These are phyloP conservation scores for Penicillium paradoxum DNA, from an alignment of 495 filamentous ascomycete species.

Conservation along the genomic window DNA sequence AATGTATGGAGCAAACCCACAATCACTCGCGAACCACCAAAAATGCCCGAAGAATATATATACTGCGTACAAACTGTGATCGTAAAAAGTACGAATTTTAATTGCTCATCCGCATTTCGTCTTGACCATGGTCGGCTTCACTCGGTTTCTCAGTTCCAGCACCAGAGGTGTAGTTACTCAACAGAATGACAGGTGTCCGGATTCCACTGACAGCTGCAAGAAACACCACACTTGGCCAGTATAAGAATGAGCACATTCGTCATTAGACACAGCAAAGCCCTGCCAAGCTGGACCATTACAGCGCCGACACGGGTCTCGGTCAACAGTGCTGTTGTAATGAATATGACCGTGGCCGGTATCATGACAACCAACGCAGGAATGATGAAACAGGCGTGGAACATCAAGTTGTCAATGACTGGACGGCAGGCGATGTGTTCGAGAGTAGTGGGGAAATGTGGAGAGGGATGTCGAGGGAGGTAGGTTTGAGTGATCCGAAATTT, in stretches of 20 bases:
- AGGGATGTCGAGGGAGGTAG: neutral
- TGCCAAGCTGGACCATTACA: neutral
- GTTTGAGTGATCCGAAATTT: constrained; percentile 6
- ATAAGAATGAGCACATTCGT: neutral
- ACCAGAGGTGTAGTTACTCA: neutral
- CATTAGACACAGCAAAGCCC: neutral
- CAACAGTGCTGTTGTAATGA: neutral
- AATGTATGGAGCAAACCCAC: neutral
- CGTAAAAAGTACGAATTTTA: neutral
- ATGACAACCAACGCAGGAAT: constrained; percentile 11
- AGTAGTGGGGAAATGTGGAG: neutral
- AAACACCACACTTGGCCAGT: neutral
- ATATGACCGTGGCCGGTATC: constrained; percentile 1
- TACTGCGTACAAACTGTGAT: neutral
- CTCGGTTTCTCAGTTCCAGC: neutral
- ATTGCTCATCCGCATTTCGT: neutral
- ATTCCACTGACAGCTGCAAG: neutral
- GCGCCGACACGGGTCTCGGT: neutral
- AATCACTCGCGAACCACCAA: neutral
- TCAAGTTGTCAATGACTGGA: constrained; percentile 6
- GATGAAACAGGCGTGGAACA: constrained; percentile 14
- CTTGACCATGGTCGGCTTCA: neutral
- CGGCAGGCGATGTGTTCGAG: neutral
- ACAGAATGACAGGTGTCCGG: neutral
- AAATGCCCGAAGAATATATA: neutral